Percentiles rank a stretch among this genome's conserved stretches.
Conservation (phyloP, 345 rosid species). For the Salix caprea region DNA sequence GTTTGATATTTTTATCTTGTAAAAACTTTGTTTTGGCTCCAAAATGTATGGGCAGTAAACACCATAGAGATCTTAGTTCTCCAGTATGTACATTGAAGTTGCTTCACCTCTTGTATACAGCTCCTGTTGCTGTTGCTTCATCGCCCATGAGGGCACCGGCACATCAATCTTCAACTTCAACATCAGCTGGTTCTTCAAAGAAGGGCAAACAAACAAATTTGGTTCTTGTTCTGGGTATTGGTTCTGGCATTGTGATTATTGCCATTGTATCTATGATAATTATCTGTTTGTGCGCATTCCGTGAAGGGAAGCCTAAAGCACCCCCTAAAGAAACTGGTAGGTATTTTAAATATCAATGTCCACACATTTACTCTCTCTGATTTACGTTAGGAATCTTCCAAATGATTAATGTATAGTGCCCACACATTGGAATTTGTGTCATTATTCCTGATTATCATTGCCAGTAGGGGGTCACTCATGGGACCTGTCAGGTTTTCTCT, state of each 20-base stretch:
- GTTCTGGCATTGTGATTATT: slow-evolving; percentile 54
- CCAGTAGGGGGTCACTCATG: background rate
- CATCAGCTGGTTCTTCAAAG: slow-evolving; percentile 36
- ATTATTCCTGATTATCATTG: background rate
- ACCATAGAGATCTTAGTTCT: background rate
- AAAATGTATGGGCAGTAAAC: background rate
- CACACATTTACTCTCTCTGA: background rate
- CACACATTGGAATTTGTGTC: background rate
- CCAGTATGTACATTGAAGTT: slow-evolving; percentile 8
- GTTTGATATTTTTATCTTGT: background rate
- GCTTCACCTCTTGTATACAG: slow-evolving; percentile 41
- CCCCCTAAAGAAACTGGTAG: slow-evolving; percentile 53
- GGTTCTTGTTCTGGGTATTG: slow-evolving; percentile 59
- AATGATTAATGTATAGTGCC: background rate
- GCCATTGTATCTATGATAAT: slow-evolving; percentile 53
- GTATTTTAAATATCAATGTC: slow-evolving; percentile 25
- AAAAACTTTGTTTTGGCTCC: background rate
- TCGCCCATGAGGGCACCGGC: slow-evolving; percentile 50
- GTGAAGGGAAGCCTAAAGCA: slow-evolving; percentile 46
- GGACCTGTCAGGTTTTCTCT: background rate
- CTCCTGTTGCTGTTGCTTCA: slow-evolving; percentile 51
- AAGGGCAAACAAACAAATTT: slow-evolving; percentile 54
- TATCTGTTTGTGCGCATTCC: slow-evolving; percentile 58
- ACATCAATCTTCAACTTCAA: slow-evolving; percentile 42
- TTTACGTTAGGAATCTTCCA: background rate